phyloP scores from a whole-genome alignment of 2,329 filamentous ascomycete genomes.

The Sclerotinia glacialis region DNA sequence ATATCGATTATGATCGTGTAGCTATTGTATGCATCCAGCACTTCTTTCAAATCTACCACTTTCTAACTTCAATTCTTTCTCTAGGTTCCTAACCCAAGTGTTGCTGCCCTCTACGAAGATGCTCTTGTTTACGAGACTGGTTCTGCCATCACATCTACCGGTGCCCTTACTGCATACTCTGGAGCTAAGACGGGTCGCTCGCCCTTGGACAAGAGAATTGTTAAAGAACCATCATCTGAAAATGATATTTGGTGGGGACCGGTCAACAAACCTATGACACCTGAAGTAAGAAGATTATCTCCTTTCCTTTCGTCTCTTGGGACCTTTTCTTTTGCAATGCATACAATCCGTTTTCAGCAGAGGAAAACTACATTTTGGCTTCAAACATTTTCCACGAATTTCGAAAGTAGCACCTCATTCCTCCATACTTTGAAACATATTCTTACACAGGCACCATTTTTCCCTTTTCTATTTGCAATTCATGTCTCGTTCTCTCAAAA shows the following conservation, averaged over 20 bases:
- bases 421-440: not conserved
- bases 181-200: slow-evolving; percentile 97
- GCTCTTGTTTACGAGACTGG: slow-evolving; percentile 96
- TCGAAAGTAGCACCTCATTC: not conserved
- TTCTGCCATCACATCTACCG: slow-evolving; percentile 92
- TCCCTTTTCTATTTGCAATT: not conserved
- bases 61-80: slow-evolving; percentile 19
- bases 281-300: slow-evolving; percentile 69
- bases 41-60: slow-evolving; percentile 12
- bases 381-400: not conserved
- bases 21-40: slow-evolving; percentile 72
- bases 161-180: slow-evolving; percentile 94
- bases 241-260: slow-evolving; percentile 81
- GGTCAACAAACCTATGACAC: slow-evolving; percentile 98
- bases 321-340: not conserved
- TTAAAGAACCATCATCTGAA: slow-evolving; percentile 85
- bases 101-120: slow-evolving; percentile 97
- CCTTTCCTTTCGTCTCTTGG: not conserved
- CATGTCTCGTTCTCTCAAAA: not conserved
- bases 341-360: slow-evolving; percentile 1
- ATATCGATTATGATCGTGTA: slow-evolving; percentile 98
- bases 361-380: not conserved
- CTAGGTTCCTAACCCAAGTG: slow-evolving; percentile 76
- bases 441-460: not conserved
- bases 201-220: slow-evolving; percentile 94